These are phyloP conservation scores for Salix exigua DNA, from an alignment of 345 rosid species.

Conservation along the genomic window DNA sequence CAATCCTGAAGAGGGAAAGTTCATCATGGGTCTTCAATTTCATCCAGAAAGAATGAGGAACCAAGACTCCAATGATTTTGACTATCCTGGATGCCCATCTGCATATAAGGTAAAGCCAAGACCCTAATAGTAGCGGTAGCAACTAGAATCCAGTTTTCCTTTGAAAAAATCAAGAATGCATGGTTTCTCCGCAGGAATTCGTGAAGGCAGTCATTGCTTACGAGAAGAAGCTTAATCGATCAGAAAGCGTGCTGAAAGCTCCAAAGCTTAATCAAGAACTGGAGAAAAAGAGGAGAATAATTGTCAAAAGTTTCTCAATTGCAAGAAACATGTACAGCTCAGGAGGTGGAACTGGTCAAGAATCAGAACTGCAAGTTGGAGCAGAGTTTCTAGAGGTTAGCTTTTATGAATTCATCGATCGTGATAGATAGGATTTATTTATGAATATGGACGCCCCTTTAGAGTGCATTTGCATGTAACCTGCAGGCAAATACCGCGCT, in stretches of 20 bases:
- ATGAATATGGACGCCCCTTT: too few relatives aligned
- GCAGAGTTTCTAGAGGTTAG: slow-evolving; percentile 27
- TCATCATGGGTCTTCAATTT: slow-evolving; percentile 62
- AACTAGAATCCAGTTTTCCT: not conserved
- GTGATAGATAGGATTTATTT: too few relatives aligned
- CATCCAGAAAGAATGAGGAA: slow-evolving; percentile 68
- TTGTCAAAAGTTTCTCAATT: slow-evolving; percentile 27
- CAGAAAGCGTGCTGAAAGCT: slow-evolving; percentile 7
- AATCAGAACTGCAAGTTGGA: slow-evolving; percentile 27
- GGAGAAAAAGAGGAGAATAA: slow-evolving; percentile 21
- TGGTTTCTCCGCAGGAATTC: slow-evolving; percentile 19
- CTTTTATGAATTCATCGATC: not conserved
- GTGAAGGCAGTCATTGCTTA: slow-evolving; percentile 29
- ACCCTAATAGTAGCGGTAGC: too few relatives aligned
- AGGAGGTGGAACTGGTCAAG: slow-evolving; percentile 19
- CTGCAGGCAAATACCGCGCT: slow-evolving; percentile 26
- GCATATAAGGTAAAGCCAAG: slow-evolving; percentile 44
- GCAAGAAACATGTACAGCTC: slow-evolving; percentile 29
- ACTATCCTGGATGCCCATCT: slow-evolving; percentile 50
- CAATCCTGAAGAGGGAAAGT: slow-evolving; percentile 56
- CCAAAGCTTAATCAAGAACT: slow-evolving; percentile 21
- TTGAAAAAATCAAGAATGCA: not conserved
- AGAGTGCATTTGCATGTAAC: too few relatives aligned
- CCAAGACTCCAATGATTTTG: slow-evolving; percentile 42
- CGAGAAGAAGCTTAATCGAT: slow-evolving; percentile 19